Conservation (phyloP, 192 early-diverging fungal genomes). For the Lunasporangiospora selenospora region DNA sequence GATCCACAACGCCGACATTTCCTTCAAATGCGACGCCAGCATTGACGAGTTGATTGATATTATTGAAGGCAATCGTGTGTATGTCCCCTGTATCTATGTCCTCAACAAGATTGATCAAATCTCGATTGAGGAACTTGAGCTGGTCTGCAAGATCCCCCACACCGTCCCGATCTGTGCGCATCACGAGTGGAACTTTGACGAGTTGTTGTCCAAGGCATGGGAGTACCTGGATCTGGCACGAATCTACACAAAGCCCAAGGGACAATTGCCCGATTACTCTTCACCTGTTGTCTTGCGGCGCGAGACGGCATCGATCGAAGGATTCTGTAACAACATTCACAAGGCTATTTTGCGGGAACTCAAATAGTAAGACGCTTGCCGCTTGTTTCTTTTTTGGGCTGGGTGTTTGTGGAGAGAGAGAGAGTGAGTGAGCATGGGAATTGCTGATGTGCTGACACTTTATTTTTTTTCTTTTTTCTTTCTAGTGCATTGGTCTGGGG, state of each 20-base stretch:
- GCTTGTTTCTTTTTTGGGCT: not conserved
- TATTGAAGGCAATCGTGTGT: constrained; percentile 94
- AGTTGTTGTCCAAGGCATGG: constrained; percentile 88
- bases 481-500: constrained; percentile 92
- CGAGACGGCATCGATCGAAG: constrained; percentile 73
- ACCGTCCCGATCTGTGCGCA: constrained; percentile 83
- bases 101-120: constrained; percentile 99
- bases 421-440: no score
- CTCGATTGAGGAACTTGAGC: constrained; percentile 94
- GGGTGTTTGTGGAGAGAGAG: no score
- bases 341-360: constrained; percentile 92
- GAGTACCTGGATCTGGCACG: constrained; percentile 51
- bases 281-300: constrained; percentile 90
- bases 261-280: constrained; percentile 93
- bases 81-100: constrained; percentile 95
- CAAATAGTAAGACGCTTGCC: constrained; percentile 71
- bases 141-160: constrained; percentile 97
- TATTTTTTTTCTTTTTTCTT: constrained; percentile 3
- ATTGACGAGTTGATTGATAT: constrained; percentile 98
- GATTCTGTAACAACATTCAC: constrained; percentile 98
- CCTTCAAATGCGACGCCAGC: constrained; percentile 92
- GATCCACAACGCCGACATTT: constrained; percentile 97
- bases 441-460: not conserved
- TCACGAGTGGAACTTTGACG: constrained; percentile 98
- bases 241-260: constrained; percentile 90